Base-by-base conservation (phyloP, 2,329 filamentous ascomycete species). In the Fusarium poae region DNA sequence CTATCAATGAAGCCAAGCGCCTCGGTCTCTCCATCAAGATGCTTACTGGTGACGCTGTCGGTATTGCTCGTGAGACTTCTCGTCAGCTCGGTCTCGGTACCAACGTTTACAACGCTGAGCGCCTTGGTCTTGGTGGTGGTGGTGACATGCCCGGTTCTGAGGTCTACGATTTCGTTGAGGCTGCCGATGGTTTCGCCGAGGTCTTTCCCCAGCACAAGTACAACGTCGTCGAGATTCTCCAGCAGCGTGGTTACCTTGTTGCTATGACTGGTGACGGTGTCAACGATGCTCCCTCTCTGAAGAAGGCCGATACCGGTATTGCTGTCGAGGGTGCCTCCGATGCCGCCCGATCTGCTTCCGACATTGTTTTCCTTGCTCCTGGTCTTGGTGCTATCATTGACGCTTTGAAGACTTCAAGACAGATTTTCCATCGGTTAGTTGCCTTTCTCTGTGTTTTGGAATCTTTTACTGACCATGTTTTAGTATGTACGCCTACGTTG, bases 181-280 rank as follows among this genome's bases (percentile, higher is more conserved):
- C 92, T 84, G 94, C 93, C 67, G 93, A 97, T 86, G 94, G 93
- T 83, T 97, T 97, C 82, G 93, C 94, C 71, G 93, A 97, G 79
- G 93, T 97, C 61, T 97, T 96, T 86, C 93, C 93, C 74, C 92
- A 97, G 83, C 93, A 97, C 88, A 97, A 97, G 86, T 97, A 74
- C 63, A 74, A 74, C 21, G 72, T 74, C 51, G 93, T 97, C 75
- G 93, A 97, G 82, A 97, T 97, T 77, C 88, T 97, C 51, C 93
- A 97, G 83, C 91, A 95, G 84, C 92, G 93, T 88, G 93, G 93
- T 72, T 94, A 97, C 82, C 88, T 97, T 40, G 93, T 97, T 82
- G 94, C 93, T 79, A 97, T 97, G 94, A 97, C 93, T 82, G 93
- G 93, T 86, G 94, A 97, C 74, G 93, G 93, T 87, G 93, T 97